A percentile compares a stretch with the other conserved stretches of the same genome.
Conservation (phyloP, 257 asterid genomes). For the Przewalskia tangutica region DNA sequence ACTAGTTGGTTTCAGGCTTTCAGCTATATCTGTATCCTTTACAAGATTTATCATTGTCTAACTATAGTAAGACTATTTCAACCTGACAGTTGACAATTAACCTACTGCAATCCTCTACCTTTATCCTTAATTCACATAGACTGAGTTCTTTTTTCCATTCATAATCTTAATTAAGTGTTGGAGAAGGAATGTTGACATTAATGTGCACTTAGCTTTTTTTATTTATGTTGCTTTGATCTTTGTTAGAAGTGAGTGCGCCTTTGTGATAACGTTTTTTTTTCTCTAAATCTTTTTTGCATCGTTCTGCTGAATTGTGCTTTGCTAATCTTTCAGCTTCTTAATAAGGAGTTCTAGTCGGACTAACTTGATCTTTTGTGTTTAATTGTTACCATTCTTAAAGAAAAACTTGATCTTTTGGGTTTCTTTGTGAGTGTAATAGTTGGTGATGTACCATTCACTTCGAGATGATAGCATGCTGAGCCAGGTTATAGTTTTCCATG, state of each 20-base stretch:
- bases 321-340: background rate
- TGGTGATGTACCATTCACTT: background rate
- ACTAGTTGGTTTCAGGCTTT: background rate
- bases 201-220: background rate
- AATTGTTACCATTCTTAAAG: no score
- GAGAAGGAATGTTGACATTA: background rate
- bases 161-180: background rate
- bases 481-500: background rate
- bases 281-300: background rate
- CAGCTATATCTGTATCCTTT: background rate
- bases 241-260: background rate
- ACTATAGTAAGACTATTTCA: background rate
- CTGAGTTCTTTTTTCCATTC: background rate
- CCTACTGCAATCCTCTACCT: background rate
- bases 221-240: background rate
- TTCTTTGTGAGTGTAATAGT: background rate
- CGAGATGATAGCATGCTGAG: background rate
- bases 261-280: background rate
- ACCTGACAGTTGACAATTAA: background rate
- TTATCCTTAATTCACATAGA: background rate
- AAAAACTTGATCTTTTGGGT: background rate
- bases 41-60: background rate
- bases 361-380: no score
- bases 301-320: background rate
- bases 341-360: background rate